These are phyloP conservation scores for Quercus bicolor DNA, from an alignment of 306 rosid species.

Conservation along the genomic window DNA sequence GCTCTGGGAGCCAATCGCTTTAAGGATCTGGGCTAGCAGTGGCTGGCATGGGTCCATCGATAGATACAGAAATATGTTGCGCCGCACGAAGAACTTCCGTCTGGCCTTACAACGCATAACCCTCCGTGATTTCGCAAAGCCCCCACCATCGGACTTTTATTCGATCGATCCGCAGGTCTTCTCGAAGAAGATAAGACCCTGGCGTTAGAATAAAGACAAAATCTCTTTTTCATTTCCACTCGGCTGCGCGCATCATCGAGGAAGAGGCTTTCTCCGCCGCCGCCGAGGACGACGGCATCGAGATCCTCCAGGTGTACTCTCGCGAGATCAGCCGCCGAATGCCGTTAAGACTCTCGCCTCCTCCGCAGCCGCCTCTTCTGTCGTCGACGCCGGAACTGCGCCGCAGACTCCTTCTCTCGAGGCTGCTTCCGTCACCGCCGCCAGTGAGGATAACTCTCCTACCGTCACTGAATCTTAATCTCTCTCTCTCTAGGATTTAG, in stretches of 20 bases:
- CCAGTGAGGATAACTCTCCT: constrained; percentile 33
- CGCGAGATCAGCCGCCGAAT: constrained; percentile 95
- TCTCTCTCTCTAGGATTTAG: constrained; percentile 15
- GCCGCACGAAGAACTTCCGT: too few species aligned
- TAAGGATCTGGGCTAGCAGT: too few species aligned
- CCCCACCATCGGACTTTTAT: background rate
- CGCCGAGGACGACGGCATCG: constrained; percentile 72
- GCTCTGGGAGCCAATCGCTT: too few species aligned
- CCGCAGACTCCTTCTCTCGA: constrained; percentile 20
- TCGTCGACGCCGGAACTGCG: constrained; percentile 33
- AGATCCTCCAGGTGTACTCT: constrained; percentile 89
- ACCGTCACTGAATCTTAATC: constrained; percentile 39
- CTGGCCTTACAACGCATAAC: too few species aligned
- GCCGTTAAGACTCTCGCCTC: constrained; percentile 62
- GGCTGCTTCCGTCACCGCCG: constrained; percentile 6
- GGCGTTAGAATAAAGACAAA: too few species aligned
- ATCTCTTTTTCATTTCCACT: too few species aligned
- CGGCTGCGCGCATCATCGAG: constrained; percentile 28
- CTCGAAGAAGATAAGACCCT: too few species aligned
- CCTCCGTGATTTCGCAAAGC: too few species aligned
- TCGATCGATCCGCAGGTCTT: too few species aligned
- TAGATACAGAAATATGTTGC: too few species aligned
- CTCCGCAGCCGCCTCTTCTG: background rate
- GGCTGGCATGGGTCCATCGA: too few species aligned
- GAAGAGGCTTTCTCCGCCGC: constrained; percentile 56